A percentile compares a stretch with the other conserved stretches of the same genome.
Conservation (phyloP, 1,284 basidiomycete genomes). For the Dichomitus squalens region DNA sequence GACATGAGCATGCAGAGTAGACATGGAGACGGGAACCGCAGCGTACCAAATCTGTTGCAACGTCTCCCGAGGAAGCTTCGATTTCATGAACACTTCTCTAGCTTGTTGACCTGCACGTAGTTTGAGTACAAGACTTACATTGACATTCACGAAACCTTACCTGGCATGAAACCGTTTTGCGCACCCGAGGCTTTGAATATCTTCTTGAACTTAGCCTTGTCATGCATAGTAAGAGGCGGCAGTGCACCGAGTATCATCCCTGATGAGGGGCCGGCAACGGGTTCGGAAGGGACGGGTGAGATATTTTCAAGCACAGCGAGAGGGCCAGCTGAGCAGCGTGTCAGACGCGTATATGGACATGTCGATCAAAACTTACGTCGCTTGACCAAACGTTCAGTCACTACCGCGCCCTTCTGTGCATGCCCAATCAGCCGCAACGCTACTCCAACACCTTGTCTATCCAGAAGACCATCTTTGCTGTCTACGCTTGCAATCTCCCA, state of each 20-base stretch:
- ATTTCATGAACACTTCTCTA: constrained; percentile 90
- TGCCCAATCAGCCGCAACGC: constrained; percentile 90
- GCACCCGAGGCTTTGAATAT: constrained; percentile 65
- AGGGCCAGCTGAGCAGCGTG: constrained; percentile 65
- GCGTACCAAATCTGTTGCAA: constrained; percentile 91
- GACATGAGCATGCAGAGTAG: neutral
- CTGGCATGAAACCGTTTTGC: constrained; percentile 78
- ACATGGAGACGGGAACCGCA: neutral
- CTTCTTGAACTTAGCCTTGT: constrained; percentile 80
- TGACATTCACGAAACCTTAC: constrained; percentile 43
- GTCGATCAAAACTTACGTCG: constrained; percentile 51
- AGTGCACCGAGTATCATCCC: constrained; percentile 6
- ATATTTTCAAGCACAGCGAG: constrained; percentile 78
- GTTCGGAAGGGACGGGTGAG: constrained; percentile 27
- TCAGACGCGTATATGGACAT: neutral
- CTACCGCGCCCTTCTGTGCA: constrained; percentile 82
- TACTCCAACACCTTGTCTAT: constrained; percentile 81
- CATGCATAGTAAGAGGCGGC: constrained; percentile 73
- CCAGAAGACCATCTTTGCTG: constrained; percentile 82
- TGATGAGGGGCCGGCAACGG: constrained; percentile 11
- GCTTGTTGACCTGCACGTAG: constrained; percentile 74
- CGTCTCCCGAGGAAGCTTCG: constrained; percentile 84
- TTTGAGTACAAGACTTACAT: neutral
- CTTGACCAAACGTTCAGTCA: constrained; percentile 57
- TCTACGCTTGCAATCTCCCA: constrained; percentile 92